Conservation (phyloP, 2,329 filamentous ascomycete species). For the Colletotrichum paranaense region DNA sequence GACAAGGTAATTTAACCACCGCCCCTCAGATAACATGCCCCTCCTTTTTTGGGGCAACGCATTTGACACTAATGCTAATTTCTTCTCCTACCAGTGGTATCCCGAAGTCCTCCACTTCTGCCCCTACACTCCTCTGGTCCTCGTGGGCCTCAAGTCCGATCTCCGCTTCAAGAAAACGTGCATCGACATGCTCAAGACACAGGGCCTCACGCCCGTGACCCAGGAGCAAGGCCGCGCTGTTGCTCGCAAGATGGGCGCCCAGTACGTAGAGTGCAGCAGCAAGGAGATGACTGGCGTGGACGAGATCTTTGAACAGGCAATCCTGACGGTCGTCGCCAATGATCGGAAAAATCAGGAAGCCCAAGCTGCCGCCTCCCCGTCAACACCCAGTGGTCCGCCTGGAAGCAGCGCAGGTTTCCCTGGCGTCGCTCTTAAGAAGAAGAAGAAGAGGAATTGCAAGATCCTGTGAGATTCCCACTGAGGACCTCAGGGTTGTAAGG, state of each 20-base stretch:
- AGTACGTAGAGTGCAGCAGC: constrained; percentile 98
- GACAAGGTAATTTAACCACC: constrained; percentile 80
- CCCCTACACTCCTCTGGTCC: constrained; percentile 94
- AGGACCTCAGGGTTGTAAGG: constrained; percentile 26
- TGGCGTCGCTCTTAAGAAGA: constrained; percentile 70
- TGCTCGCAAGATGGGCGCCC: constrained; percentile 91
- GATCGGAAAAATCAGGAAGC: constrained; percentile 74
- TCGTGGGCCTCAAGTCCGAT: constrained; percentile 97
- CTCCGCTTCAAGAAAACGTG: constrained; percentile 95
- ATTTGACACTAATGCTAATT: constrained; percentile 41
- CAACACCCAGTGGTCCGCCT: constrained; percentile 47
- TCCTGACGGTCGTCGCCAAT: constrained; percentile 88
- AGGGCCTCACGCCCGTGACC: constrained; percentile 95
- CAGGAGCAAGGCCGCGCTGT: constrained; percentile 89
- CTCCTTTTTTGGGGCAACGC: constrained; percentile 3
- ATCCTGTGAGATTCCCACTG: constrained; percentile 69
- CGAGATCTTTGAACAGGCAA: constrained; percentile 93
- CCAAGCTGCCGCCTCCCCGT: constrained; percentile 52
- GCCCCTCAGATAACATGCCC: constrained; percentile 19
- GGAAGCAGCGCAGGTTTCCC: constrained; percentile 49
- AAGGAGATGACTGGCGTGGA: constrained; percentile 97
- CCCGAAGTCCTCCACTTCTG: constrained; percentile 99
- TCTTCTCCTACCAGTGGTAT: constrained; percentile 79
- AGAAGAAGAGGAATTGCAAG: constrained; percentile 87
- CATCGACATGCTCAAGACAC: constrained; percentile 98